These are phyloP conservation scores for Colletotrichum sansevieriae DNA, from an alignment of 2,329 filamentous ascomycete species.

Conservation along the genomic window DNA sequence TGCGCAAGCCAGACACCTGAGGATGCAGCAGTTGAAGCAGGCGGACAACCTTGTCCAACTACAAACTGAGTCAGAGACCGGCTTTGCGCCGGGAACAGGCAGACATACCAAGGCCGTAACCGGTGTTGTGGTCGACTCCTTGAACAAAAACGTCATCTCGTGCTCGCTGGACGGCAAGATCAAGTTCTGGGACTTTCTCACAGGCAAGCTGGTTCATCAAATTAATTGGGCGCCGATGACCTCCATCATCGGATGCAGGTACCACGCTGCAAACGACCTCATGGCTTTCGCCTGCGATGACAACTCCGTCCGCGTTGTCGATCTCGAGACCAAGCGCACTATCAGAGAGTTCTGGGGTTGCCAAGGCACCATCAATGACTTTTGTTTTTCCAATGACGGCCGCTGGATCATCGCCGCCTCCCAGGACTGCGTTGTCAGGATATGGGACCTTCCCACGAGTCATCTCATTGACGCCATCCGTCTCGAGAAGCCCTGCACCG, in stretches of 20 bases:
- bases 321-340: conserved; percentile 89
- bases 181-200: conserved; percentile 98
- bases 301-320: conserved; percentile 86
- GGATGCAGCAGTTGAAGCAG: conserved; percentile 72
- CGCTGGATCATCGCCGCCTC: conserved; percentile 93
- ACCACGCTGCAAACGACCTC: conserved; percentile 86
- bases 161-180: conserved; percentile 91
- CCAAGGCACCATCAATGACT: conserved; percentile 79
- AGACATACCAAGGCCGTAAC: conserved; percentile 88
- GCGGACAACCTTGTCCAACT: conserved; percentile 69
- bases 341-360: conserved; percentile 95
- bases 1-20: conserved; percentile 81
- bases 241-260: conserved; percentile 80
- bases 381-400: conserved; percentile 92
- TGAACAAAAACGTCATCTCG: conserved; percentile 88
- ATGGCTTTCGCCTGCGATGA: conserved; percentile 92
- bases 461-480: conserved; percentile 95
- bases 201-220: conserved; percentile 82
- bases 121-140: conserved; percentile 87
- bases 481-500: conserved; percentile 82
- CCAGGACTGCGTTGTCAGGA: conserved; percentile 81
- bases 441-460: conserved; percentile 96
- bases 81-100: conserved; percentile 68
- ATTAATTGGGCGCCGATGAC: conserved; percentile 87
- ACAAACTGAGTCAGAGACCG: conserved; percentile 58